Evolutionary conservation across 345 rosid genomes (phyloP).

Genomic region (Populus deltoides): DNA sequence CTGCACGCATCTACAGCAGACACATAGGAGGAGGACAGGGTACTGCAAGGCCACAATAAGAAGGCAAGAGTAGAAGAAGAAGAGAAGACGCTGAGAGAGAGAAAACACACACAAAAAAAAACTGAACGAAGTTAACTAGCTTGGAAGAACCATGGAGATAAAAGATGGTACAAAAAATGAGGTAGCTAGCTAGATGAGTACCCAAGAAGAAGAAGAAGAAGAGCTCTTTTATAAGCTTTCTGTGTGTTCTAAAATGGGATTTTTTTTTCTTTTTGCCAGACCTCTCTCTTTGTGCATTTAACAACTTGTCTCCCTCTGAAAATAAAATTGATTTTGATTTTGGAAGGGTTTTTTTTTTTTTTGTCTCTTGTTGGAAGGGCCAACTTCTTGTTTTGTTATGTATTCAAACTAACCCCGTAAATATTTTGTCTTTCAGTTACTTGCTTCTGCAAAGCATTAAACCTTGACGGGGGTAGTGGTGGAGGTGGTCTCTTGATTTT

Average conservation of each 20-base stretch:
- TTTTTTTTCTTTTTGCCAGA: not conserved
- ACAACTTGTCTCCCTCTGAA: not conserved
- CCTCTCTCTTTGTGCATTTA: slow-evolving; percentile 8
- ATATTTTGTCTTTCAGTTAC: not conserved
- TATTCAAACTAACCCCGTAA: slow-evolving; percentile 1
- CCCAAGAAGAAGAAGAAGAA: not conserved
- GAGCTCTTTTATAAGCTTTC: not conserved
- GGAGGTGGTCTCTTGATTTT: not conserved
- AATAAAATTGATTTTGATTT: slow-evolving; percentile 17
- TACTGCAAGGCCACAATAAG: slow-evolving; percentile 16
- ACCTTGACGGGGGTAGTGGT: slow-evolving; percentile 1
- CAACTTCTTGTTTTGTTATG: not conserved
- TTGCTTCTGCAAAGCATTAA: not conserved
- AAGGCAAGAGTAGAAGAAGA: not conserved
- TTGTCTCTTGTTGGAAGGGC: slow-evolving; percentile 1
- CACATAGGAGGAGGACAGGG: slow-evolving; percentile 31
- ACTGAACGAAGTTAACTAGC: slow-evolving; percentile 11
- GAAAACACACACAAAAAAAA: not conserved
- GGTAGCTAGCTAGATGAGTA: not conserved
- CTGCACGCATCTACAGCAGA: slow-evolving; percentile 68
- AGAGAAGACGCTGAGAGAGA: not conserved
- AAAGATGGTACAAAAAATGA: slow-evolving; percentile 24
- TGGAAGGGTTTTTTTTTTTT: not conserved
- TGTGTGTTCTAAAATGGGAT: not conserved
- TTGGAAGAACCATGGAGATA: slow-evolving; percentile 11